phyloP scores from a whole-genome alignment of 192 early-diverging fungal genomes.

The Jimgerdemannia flammicorona region DNA sequence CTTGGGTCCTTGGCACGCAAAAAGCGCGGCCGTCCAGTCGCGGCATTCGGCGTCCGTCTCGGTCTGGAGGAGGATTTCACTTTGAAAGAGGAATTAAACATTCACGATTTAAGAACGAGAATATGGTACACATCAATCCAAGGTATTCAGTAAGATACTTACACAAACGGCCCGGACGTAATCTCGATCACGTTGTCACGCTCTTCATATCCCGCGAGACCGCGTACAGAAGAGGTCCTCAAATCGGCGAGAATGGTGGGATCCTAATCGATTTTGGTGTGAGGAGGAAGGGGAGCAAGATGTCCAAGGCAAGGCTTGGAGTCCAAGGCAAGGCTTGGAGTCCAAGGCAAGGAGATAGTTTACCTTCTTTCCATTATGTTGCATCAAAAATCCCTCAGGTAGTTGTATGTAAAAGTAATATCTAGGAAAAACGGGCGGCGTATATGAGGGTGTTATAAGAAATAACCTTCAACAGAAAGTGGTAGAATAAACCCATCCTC shows the following conservation, averaged over 20 bases:
- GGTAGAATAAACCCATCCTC: too few relatives aligned
- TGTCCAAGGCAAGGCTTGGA: neutral
- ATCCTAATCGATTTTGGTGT: conserved; percentile 8
- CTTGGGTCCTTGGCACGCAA: neutral
- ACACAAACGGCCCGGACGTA: neutral
- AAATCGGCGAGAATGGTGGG: conserved; percentile 1
- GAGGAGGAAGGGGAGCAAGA: neutral
- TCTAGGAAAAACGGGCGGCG: neutral
- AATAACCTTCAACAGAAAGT: too few relatives aligned
- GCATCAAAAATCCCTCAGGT: conserved; percentile 12
- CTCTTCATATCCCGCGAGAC: conserved; percentile 2
- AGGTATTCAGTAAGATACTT: neutral
- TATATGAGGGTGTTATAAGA: too few relatives aligned
- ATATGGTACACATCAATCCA: too few relatives aligned
- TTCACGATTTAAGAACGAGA: too few relatives aligned
- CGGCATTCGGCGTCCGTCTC: conserved; percentile 6
- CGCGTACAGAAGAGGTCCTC: neutral
- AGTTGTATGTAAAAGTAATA: conserved; percentile 10
- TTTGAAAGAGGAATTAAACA: neutral
- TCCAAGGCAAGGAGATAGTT: neutral
- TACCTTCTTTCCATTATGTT: conserved; percentile 15
- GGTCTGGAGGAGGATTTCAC: conserved; percentile 5
- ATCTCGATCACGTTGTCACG: conserved; percentile 7
- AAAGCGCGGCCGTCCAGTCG: conserved; percentile 9
- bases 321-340: neutral